Evolutionary conservation across 306 rosid genomes (phyloP), one percentile per base, ranked within the genome.

Genomic region (Cicer yamashitae): DNA sequence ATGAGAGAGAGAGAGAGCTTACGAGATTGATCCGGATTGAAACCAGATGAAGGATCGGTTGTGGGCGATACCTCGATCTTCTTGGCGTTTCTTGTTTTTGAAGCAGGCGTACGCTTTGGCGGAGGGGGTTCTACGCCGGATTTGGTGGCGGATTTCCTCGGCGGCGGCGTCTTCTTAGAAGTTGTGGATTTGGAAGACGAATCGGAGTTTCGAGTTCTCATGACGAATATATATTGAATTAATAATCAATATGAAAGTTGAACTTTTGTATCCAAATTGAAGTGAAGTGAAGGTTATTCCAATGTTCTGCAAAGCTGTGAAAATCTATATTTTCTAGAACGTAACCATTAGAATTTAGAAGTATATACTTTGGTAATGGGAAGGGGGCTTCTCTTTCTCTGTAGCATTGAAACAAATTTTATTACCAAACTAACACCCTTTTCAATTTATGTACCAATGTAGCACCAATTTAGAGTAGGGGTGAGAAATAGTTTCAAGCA

Each of bases 141-240:
- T 82, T 82, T 87, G 8, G 77, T 10, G 34, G 87, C 61, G 39
- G 88, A 14, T 79, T 88, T 89, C 73, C 82, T 85, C 54, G 72
- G 56, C 79, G 85, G 90, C 64, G 75, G 91, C 12, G 89, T 82
- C 56, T 77, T 91, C 75, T 74, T 89, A 13, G 81, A 50, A 14
- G 86, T 53, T 13, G 86, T 62, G 53, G 88, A 54, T 78, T 86
- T 87, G 1, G 87, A 71, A 17, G 82, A 62, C 0, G 74, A 54
- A 70, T 67, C 91, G 2, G 82, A 71, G 37, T 85, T 89, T 45
- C 93, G 91, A 70, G 91, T 88, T 63, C 82, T 87, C 97, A 92
- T 92, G 70, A 54, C 34, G 80, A 22, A 38, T 6, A 45, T 37
- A 53, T 17, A 50, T n/a, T 59, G 7, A 45, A 44, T 40, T 39